phyloP scores from a whole-genome alignment of 2,329 filamentous ascomycete genomes.

The Aspergillus sp. region DNA sequence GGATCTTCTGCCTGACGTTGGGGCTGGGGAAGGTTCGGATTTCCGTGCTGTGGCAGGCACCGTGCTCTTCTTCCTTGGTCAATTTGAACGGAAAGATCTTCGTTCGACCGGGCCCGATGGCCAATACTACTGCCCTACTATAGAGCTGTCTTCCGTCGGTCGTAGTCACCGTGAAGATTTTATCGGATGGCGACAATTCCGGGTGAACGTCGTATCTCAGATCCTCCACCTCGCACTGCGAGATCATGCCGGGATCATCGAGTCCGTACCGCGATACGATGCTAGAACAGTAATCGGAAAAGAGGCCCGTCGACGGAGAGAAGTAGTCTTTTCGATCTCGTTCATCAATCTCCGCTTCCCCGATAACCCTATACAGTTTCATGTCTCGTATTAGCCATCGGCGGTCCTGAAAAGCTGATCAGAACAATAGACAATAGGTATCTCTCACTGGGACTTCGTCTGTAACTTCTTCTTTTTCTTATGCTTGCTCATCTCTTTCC shows the following conservation, averaged over 20 bases:
- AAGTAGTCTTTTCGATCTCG: conserved; percentile 69
- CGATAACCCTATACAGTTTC: conserved; percentile 17
- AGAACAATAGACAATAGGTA: not conserved
- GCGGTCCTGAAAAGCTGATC: not conserved
- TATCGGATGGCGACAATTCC: conserved; percentile 45
- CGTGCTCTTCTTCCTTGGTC: conserved; percentile 43
- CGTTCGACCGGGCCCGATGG: conserved; percentile 66
- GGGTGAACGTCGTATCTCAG: conserved; percentile 58
- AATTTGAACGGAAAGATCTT: conserved; percentile 50
- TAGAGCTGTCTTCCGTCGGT: conserved; percentile 53
- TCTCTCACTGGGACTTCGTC: conserved; percentile 21
- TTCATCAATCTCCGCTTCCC: conserved; percentile 59
- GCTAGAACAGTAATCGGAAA: conserved; percentile 61
- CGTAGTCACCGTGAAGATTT: conserved; percentile 66
- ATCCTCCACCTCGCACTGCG: conserved; percentile 60
- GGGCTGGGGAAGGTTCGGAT: conserved; percentile 59
- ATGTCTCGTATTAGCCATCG: conserved; percentile 8
- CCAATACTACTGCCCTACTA: conserved; percentile 65
- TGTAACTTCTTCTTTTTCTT: conserved; percentile 69
- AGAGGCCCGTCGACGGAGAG: conserved; percentile 62
- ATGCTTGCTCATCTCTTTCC: conserved; percentile 79
- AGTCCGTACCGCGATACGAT: conserved; percentile 61
- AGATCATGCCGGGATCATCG: conserved; percentile 51
- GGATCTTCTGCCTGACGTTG: conserved; percentile 55
- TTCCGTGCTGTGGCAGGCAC: conserved; percentile 64